These are phyloP conservation scores for Raphanus hybrid DNA, from an alignment of 441 rosid genomes.

Conservation along the genomic window DNA sequence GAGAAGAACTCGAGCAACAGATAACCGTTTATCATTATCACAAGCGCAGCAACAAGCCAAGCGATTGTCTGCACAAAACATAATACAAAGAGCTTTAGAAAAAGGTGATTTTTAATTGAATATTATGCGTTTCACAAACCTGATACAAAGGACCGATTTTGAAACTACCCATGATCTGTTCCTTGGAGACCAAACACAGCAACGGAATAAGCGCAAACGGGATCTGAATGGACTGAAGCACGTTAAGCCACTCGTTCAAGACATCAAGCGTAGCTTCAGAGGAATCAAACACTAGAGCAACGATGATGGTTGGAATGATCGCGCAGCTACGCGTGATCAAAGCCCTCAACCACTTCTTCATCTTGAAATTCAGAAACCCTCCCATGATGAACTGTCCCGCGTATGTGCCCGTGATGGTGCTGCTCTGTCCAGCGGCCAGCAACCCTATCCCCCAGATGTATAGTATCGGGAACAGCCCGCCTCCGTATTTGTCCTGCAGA, in stretches of 20 bases:
- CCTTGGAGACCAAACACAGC: slow-evolving; percentile 78
- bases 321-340: slow-evolving; percentile 91
- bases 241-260: slow-evolving; percentile 89
- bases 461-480: slow-evolving; percentile 77
- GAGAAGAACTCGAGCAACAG: slow-evolving; percentile 85
- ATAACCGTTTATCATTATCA: slow-evolving; percentile 87
- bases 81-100: too few species aligned
- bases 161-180: slow-evolving; percentile 80
- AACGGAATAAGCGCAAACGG: slow-evolving; percentile 92
- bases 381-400: slow-evolving; percentile 98
- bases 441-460: slow-evolving; percentile 93
- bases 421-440: slow-evolving; percentile 94
- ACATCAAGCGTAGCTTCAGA: slow-evolving; percentile 70
- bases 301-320: slow-evolving; percentile 76
- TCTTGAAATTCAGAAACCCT: slow-evolving; percentile 77
- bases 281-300: slow-evolving; percentile 76
- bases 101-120: too few species aligned
- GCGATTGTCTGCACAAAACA: slow-evolving; percentile 45
- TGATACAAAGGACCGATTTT: slow-evolving; percentile 65
- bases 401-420: slow-evolving; percentile 90
- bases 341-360: slow-evolving; percentile 93
- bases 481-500: slow-evolving; percentile 84
- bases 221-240: slow-evolving; percentile 85
- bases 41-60: slow-evolving; percentile 79
- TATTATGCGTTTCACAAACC: too few species aligned